Evolutionary conservation across 2,329 filamentous ascomycete species (phyloP), one percentile per base, ranked within the genome.

Genomic region (Fusarium sp.): DNA sequence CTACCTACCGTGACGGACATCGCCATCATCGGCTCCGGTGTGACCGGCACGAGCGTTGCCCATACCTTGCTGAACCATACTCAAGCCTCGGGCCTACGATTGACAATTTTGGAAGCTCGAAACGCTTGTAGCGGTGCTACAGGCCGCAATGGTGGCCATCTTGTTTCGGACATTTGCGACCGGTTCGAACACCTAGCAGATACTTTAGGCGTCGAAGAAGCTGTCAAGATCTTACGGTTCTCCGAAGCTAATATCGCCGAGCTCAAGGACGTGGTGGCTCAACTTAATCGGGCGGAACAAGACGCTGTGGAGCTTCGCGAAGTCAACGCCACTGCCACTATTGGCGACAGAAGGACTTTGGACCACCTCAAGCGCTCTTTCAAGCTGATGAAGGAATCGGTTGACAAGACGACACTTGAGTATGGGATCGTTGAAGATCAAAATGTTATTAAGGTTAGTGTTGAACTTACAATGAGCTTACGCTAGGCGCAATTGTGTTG

Each of bases 191-290:
- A 61, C 2, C 68, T 83, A 3, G 75, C 76, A 17, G 49, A 67
- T 7, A 63, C 51, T 7, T 66, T 79, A 15, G 78, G 79, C 0
- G 59, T 66, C 2, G 78, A 79, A 24, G 72, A 78, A 9, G 84
- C 84, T 3, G 78, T 77, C 18, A 75, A 77, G 31, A 76, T 86
- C n/a, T 75, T 80, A 1, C 70, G 77, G 2, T 85, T 86, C 58
- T 79, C 81, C 63, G 63, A 66, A 40, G 54, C 63, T 17, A 66
- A 66, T 31, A 63, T 66, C 11, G 15, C 39, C 0, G 38, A 50
- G 14, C 39, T 66, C 36, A 54, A 56, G 14, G 22, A 22, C 15
- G 3, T 66, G 7, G 63, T 56, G 3, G 36, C 44, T 18, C 44
- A 63, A 3, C 54, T 66, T 17, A 39, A 34, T 18, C 40, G 51